Percentiles rank a stretch among this genome's conserved stretches.
phyloP scores from a whole-genome alignment of 1,284 basidiomycete genomes.

The Chalciporus sp. region DNA sequence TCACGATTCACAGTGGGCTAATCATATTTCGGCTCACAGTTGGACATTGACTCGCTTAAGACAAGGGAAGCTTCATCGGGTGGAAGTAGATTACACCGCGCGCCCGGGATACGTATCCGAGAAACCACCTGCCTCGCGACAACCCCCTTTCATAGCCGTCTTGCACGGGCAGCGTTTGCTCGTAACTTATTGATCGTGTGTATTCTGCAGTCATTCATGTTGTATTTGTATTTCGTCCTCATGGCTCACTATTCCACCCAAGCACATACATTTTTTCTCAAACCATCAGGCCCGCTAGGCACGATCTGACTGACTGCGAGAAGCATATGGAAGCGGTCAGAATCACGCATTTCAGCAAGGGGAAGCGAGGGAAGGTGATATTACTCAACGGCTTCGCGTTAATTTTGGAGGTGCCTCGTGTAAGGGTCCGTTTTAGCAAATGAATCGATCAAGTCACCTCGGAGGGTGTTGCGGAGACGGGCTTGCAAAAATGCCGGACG shows the following conservation, averaged over 20 bases:
- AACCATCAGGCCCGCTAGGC: slow-evolving; percentile 24
- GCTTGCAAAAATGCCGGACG: slow-evolving; percentile 19
- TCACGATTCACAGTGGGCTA: slow-evolving; percentile 7
- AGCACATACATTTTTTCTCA: slow-evolving; percentile 21
- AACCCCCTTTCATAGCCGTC: slow-evolving; percentile 70
- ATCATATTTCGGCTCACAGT: slow-evolving; percentile 39
- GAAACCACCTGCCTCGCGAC: slow-evolving; percentile 44
- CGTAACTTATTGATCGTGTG: slow-evolving; percentile 35
- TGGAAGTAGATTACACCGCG: slow-evolving; percentile 69
- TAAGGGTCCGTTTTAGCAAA: slow-evolving; percentile 19
- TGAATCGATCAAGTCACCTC: slow-evolving; percentile 19
- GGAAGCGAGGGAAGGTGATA: slow-evolving; percentile 28
- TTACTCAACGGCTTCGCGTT: slow-evolving; percentile 33
- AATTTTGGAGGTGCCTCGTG: slow-evolving; percentile 32
- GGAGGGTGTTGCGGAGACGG: slow-evolving; percentile 16
- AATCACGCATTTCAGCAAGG: slow-evolving; percentile 39
- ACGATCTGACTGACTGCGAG: slow-evolving; percentile 29
- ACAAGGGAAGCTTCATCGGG: slow-evolving; percentile 58
- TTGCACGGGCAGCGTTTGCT: slow-evolving; percentile 40
- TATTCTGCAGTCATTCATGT: slow-evolving; percentile 21
- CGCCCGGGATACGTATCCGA: slow-evolving; percentile 60
- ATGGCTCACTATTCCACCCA: slow-evolving; percentile 19
- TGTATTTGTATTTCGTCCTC: slow-evolving; percentile 39
- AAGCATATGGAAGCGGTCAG: slow-evolving; percentile 25
- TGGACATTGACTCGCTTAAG: slow-evolving; percentile 71